phyloP scores from a whole-genome alignment of 2,329 filamentous ascomycete genomes.

The Verticillium zaregamsianum region DNA sequence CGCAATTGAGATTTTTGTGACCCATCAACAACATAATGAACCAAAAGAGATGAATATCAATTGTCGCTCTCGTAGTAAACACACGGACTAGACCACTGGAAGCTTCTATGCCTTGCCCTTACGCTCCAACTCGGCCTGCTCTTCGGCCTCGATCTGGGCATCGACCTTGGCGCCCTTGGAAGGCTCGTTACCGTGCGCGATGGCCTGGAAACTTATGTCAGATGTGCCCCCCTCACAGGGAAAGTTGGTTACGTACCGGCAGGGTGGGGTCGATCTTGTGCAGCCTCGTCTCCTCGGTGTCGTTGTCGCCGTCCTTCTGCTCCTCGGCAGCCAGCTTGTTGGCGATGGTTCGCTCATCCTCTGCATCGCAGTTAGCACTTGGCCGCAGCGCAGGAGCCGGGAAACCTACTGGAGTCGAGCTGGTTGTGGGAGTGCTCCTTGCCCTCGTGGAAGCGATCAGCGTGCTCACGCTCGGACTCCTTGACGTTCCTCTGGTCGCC shows the following conservation, averaged over 20 bases:
- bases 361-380: constrained; percentile 29
- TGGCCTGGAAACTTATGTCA: constrained; percentile 33
- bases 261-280: constrained; percentile 58
- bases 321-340: constrained; percentile 66
- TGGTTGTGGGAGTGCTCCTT: constrained; percentile 63
- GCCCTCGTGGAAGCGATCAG: constrained; percentile 67
- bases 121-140: constrained; percentile 58
- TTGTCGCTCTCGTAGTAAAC: background rate
- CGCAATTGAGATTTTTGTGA: background rate
- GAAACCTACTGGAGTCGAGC: constrained; percentile 64
- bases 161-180: constrained; percentile 70
- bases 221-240: constrained; percentile 18
- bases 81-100: background rate
- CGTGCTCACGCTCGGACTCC: constrained; percentile 43
- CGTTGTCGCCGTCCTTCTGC: constrained; percentile 15
- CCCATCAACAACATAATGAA: background rate
- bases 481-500: constrained; percentile 67
- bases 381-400: background rate
- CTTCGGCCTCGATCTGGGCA: constrained; percentile 62
- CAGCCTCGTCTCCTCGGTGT: constrained; percentile 35
- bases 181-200: constrained; percentile 67
- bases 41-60: background rate
- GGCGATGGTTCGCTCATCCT: constrained; percentile 68
- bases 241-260: constrained; percentile 37
- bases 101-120: constrained; percentile 46